Conservation (phyloP, 306 rosid species). For the Carpinus viminea region DNA sequence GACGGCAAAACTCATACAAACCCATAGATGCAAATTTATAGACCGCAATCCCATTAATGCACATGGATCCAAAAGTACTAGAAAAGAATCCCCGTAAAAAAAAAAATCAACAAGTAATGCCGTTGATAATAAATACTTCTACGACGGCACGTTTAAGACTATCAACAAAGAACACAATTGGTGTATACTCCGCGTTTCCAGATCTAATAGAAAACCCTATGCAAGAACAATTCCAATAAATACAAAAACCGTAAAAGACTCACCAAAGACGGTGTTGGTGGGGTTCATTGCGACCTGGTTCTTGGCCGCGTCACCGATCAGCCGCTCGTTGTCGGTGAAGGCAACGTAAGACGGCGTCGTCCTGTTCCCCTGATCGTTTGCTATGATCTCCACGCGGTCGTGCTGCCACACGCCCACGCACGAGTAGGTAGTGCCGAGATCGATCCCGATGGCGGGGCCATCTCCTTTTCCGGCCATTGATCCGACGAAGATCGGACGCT, state of each 20-base stretch:
- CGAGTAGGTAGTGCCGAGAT: conserved; percentile 75
- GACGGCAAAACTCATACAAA: too few species aligned
- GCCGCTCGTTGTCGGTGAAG: conserved; percentile 67
- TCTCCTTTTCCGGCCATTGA: conserved; percentile 73
- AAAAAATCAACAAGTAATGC: not conserved
- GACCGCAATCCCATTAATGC: not conserved
- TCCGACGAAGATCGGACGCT: not conserved
- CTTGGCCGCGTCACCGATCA: conserved; percentile 84
- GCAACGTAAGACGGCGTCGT: conserved; percentile 83
- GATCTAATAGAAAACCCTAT: not conserved
- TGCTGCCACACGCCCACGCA: conserved; percentile 93
- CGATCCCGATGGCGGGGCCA: conserved; percentile 85
- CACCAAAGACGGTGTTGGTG: conserved; percentile 77
- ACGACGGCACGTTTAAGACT: not conserved
- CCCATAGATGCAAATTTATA: too few species aligned
- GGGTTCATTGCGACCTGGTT: conserved; percentile 95
- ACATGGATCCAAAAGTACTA: not conserved
- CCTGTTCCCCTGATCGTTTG: conserved; percentile 81
- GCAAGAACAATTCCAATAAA: not conserved
- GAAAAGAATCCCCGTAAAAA: not conserved
- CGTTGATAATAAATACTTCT: not conserved
- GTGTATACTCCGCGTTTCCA: not conserved
- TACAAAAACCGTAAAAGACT: not conserved
- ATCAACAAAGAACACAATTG: not conserved
- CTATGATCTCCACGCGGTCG: conserved; percentile 77